Base-by-base conservation (phyloP, 768 basidiomycete species). In the Lactarius psammicola region DNA sequence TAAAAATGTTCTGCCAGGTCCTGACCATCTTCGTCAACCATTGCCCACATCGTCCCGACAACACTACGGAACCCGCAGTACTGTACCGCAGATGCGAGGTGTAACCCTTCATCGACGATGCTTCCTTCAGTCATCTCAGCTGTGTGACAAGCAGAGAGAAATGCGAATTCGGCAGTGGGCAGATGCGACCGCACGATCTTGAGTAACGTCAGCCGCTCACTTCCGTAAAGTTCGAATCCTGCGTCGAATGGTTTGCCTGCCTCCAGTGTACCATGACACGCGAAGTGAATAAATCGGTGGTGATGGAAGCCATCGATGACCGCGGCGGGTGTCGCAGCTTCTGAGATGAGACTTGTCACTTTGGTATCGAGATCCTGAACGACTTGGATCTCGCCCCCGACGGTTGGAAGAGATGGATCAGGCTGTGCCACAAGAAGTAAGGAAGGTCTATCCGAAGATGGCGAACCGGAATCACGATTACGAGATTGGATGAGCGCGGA, bases 201-300 rank as follows among this genome's bases (percentile, higher is more conserved):
- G 6, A 44, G 18, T 2, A 36, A 2, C 10, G 60, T 51, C 23
- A 62, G 5, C 9, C 38, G 30, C 3, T n/a, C 31, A 7, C 3
- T 6, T 18, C 44, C 33, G 13, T 62, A 26, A 46, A 62, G 33
- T 13, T 53, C 49, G 51, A 62, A 62, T 10, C 46, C 53, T 2
- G 42, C 20, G 0, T 33, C 49, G 30, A 61, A 46, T 6, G 60
- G 59, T 18, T 57, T 51, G 6, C 28, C 18, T 9, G 5, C 26
- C 9, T 49, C 40, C 26, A 66, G n/a, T 2, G 8, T 42, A 23
- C 62, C 62, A n/a, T 67, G 62, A n/a, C 62, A 67, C 8, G 30
- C 40, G 7, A 60, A 40, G 30, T 64, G 63, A 20, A 53, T 13
- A 26, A 64, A 55, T 0, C 18, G 9, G 28, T 59, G 55, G 4